phyloP scores from a whole-genome alignment of 2,329 filamentous ascomycete species.

The Fusarium denticulatum region DNA sequence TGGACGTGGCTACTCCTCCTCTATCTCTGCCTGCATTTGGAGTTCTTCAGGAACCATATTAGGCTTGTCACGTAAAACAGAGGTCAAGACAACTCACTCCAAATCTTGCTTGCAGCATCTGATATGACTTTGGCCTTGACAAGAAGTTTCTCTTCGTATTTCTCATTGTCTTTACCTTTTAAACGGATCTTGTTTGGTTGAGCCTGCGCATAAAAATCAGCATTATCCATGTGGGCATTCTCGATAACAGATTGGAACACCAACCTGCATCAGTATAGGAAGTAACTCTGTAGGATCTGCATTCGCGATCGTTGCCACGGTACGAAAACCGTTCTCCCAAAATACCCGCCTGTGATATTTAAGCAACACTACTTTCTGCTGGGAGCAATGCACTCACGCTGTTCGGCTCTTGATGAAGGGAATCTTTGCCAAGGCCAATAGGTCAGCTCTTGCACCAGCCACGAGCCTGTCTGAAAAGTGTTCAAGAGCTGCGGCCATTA shows the following conservation, averaged over 20 bases:
- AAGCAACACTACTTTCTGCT: background rate
- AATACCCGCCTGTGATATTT: constrained; percentile 61
- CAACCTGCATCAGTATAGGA: constrained; percentile 76
- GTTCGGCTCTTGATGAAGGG: constrained; percentile 82
- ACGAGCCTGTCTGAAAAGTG: constrained; percentile 80
- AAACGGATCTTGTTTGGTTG: constrained; percentile 72
- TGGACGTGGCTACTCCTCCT: constrained; percentile 51
- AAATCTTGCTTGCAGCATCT: constrained; percentile 74
- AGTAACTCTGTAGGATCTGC: constrained; percentile 74
- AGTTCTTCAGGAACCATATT: constrained; percentile 50
- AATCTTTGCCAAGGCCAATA: constrained; percentile 76
- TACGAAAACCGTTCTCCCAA: constrained; percentile 80
- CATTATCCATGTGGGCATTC: background rate
- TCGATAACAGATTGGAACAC: constrained; percentile 24
- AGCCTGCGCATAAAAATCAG: constrained; percentile 55
- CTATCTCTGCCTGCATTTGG: constrained; percentile 62
- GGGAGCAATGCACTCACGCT: constrained; percentile 58
- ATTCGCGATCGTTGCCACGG: constrained; percentile 73
- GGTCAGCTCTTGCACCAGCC: constrained; percentile 75
- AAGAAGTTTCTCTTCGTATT: constrained; percentile 71
- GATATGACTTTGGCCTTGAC: constrained; percentile 75
- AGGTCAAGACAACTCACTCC: constrained; percentile 61
- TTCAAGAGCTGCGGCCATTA: constrained; percentile 76
- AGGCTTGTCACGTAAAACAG: background rate
- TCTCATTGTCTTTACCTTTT: constrained; percentile 64